Evolutionary conservation across 345 rosid species (phyloP), one percentile per base, ranked within the genome.

Genomic region (Ceriops decandra): DNA sequence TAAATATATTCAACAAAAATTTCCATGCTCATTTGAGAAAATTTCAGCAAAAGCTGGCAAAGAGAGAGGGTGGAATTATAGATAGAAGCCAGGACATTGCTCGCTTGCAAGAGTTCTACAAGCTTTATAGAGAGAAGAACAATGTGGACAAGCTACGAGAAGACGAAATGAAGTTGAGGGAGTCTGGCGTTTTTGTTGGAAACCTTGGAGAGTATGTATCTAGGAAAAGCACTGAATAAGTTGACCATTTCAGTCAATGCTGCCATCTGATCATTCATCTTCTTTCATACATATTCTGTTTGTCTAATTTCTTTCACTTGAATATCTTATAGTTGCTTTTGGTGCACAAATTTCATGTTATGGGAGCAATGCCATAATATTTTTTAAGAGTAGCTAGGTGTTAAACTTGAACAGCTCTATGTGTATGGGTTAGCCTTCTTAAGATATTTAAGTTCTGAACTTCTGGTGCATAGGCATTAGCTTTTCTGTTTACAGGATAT

Each of bases 21-120:
- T 62, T 63, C 16, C n/a, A 57, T 68, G 57, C 52, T 47, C 16
- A 22, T 52, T 70, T 63, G 58, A 64, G 54, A 17, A 79, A 32
- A 7, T 81, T 84, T 72, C 91, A 93, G 99, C 99, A 95, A 95
- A 95, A 95, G 82, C 79, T 95, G 71, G 95, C 99, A 0, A 95
- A 89, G 80, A 88, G 90, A 80, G 99, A 95, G 60, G 89, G 67
- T 73, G 96, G 93, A 68, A 64, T 79, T 63, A 91, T 95, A 64
- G 99, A 95, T 70, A 87, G 99, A 84, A 90, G 92, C 82, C 88
- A 85, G 60, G 99, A 95, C 73, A 74, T 95, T 74, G 77, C 84
- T 65, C 89, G 88, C 16, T 82, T 95, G 76, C 90, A 77, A 66
- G 99, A 95, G 57, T 95, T 89, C 81, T 95, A 95, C 82, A 95